A percentile compares a stretch with the other conserved stretches of the same genome.
Conservation (phyloP, 805 yeast species). For the Komagataella phaffii region DNA sequence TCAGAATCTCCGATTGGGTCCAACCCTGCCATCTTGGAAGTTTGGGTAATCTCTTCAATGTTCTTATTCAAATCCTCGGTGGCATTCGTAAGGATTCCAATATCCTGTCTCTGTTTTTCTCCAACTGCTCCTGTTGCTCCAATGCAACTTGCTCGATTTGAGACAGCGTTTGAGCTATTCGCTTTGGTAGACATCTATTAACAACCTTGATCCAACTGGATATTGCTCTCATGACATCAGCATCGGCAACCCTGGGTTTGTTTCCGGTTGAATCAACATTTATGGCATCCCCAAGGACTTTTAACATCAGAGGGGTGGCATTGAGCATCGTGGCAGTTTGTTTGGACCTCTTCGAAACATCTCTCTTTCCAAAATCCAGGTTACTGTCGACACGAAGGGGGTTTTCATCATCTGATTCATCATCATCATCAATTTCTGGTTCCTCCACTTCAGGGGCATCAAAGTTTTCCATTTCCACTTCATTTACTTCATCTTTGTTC, state of each 20-base stretch:
- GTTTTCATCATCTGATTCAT: neutral
- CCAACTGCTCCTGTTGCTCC: conserved; percentile 3
- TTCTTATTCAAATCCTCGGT: neutral
- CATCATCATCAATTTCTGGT: neutral
- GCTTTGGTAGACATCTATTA: conserved; percentile 2
- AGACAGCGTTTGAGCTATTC: conserved; percentile 3
- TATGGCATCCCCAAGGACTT: neutral
- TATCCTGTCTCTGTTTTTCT: neutral
- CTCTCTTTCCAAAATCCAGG: neutral
- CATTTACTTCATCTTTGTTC: neutral
- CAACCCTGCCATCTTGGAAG: neutral
- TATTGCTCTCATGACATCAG: neutral
- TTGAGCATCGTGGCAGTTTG: neutral
- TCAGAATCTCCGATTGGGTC: neutral
- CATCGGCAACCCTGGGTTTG: neutral
- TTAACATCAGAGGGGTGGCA: neutral
- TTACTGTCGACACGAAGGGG: neutral
- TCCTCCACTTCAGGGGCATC: neutral
- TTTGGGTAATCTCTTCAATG: neutral
- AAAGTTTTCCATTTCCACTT: neutral
- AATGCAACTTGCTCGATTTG: conserved; percentile 7
- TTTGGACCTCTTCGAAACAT: neutral
- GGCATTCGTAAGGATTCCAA: neutral
- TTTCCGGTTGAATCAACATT: neutral
- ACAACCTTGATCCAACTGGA: conserved; percentile 3